Conservation (phyloP, 768 basidiomycete species). For the Amanita rimosa region DNA sequence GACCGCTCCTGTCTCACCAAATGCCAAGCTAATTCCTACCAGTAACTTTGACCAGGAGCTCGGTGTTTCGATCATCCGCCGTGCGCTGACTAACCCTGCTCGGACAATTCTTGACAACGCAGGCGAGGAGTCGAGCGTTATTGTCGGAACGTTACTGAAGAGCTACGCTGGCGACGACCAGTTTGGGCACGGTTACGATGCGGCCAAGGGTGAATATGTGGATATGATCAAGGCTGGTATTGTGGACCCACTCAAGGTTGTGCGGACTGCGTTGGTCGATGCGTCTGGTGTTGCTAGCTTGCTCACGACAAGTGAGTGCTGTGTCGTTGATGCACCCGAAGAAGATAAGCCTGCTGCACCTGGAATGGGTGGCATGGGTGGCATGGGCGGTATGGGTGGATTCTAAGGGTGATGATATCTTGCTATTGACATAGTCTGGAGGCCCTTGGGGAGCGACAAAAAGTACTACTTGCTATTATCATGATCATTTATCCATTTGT, state of each 20-base stretch:
- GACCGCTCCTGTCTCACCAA: constrained; percentile 35
- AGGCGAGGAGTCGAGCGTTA: constrained; percentile 88
- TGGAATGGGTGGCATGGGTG: constrained; percentile 29
- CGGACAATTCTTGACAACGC: constrained; percentile 90
- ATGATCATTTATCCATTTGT: constrained; percentile 17
- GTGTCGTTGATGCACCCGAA: constrained; percentile 87
- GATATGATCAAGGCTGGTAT: constrained; percentile 95
- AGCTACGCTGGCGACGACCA: constrained; percentile 64
- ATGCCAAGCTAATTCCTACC: constrained; percentile 61
- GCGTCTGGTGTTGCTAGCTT: constrained; percentile 89
- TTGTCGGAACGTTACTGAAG: constrained; percentile 75
- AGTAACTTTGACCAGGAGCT: constrained; percentile 97
- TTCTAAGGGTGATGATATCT: constrained; percentile 3
- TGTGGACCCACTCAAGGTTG: constrained; percentile 94
- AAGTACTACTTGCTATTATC: not conserved
- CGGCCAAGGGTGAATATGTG: constrained; percentile 82
- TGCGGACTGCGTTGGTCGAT: constrained; percentile 85
- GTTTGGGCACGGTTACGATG: constrained; percentile 85
- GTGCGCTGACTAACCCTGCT: constrained; percentile 73
- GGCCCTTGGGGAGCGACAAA: not conserved
- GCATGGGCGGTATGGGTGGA: constrained; percentile 15
- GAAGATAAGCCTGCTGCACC: constrained; percentile 43
- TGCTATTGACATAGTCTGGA: not conserved
- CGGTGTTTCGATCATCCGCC: constrained; percentile 85
- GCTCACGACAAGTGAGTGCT: constrained; percentile 87